Evolutionary conservation across 352 stramenopile genomes (phyloP).

Genomic region (Pythium rishiriense): DNA sequence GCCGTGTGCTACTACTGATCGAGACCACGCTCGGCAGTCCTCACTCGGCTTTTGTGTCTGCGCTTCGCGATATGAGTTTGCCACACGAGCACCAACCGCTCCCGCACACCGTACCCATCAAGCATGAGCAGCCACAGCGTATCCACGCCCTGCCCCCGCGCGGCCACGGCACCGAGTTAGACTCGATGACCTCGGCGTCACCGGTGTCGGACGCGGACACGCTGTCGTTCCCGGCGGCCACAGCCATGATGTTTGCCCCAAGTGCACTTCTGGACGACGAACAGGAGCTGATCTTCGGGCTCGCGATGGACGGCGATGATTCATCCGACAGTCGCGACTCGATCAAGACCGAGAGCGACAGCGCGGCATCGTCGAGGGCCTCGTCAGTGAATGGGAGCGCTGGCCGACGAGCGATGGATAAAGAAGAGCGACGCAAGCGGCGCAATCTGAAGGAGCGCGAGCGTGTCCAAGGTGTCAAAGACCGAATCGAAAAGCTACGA

Average conservation of each 20-base stretch:
- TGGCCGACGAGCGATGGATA: slow-evolving; percentile 13
- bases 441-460: slow-evolving; percentile 67
- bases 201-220: slow-evolving; percentile 11
- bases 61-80: neutral
- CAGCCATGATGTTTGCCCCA: slow-evolving; percentile 10
- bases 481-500: slow-evolving; percentile 19
- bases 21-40: too few relatives aligned
- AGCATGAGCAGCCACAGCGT: neutral
- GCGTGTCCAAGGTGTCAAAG: slow-evolving; percentile 26
- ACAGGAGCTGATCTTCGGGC: slow-evolving; percentile 4
- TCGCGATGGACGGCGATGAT: slow-evolving; percentile 10
- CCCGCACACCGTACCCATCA: neutral
- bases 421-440: slow-evolving; percentile 45
- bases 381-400: neutral
- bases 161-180: slow-evolving; percentile 6
- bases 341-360: slow-evolving; percentile 4
- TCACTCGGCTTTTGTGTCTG: neutral
- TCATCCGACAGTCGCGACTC: slow-evolving; percentile 17
- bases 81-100: neutral
- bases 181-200: slow-evolving; percentile 15
- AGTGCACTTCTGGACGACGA: neutral
- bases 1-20: neutral
- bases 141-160: neutral
- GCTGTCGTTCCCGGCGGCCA: slow-evolving; percentile 14
- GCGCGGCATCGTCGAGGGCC: neutral